phyloP scores from a whole-genome alignment of 352 stramenopile species.

The Aphanomyces stellatus region DNA sequence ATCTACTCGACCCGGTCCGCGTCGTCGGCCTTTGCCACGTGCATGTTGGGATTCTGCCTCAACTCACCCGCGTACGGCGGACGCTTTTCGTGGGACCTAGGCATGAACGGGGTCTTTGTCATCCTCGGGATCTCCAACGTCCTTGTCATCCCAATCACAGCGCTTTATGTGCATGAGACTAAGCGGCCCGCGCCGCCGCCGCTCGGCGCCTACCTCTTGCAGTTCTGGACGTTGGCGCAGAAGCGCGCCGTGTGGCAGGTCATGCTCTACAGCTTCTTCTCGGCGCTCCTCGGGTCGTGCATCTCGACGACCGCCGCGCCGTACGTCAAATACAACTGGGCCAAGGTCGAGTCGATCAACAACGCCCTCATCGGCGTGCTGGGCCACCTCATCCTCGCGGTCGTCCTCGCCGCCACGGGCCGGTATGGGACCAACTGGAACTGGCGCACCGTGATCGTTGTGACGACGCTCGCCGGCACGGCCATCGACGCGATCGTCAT shows the following conservation, averaged over 20 bases:
- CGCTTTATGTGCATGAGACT: neutral
- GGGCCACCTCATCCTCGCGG: conserved; percentile 3
- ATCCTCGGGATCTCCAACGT: conserved; percentile 29
- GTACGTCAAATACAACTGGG: conserved; percentile 16
- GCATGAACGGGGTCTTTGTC: conserved; percentile 17
- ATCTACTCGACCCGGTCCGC: conserved; percentile 35
- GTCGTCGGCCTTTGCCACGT: conserved; percentile 28
- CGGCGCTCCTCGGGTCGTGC: neutral
- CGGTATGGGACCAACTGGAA: conserved; percentile 39
- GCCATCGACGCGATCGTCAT: conserved; percentile 32
- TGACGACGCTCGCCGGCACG: conserved; percentile 33
- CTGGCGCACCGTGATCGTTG: conserved; percentile 40
- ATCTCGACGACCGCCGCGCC: conserved; percentile 8
- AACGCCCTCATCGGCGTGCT: conserved; percentile 9
- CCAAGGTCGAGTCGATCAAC: conserved; percentile 16
- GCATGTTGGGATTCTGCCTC: conserved; percentile 31
- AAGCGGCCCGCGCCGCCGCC: neutral
- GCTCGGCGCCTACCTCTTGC: neutral
- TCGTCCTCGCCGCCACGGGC: conserved; percentile 30
- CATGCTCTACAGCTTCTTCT: conserved; percentile 22
- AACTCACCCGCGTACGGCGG: conserved; percentile 36
- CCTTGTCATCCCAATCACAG: neutral
- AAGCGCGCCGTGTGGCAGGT: conserved; percentile 20
- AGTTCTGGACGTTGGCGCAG: conserved; percentile 18
- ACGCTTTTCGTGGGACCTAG: conserved; percentile 31